Evolutionary conservation across 179 eudicot species (phyloP).

Genomic region (Heliamphora pulchella): DNA sequence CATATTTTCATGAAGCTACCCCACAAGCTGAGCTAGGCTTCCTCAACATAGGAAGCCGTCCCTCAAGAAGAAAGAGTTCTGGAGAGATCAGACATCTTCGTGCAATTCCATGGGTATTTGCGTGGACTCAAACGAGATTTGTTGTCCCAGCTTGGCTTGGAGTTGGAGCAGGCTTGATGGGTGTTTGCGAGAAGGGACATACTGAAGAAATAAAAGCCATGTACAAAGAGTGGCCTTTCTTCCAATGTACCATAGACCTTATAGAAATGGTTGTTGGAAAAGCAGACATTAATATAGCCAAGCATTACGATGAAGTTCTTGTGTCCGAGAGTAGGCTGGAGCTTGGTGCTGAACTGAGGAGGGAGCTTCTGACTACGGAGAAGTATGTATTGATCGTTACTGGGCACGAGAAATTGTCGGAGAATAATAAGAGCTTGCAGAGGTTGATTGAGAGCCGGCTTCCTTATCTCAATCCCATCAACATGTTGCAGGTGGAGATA

Average conservation of each 20-base stretch:
- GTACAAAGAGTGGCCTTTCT: conserved; percentile 93
- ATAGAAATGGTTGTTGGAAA: conserved; percentile 89
- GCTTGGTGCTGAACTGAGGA: conserved; percentile 62
- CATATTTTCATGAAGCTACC: conserved; percentile 85
- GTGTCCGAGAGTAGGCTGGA: conserved; percentile 48
- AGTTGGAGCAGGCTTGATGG: conserved; percentile 74
- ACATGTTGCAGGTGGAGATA: conserved; percentile 88
- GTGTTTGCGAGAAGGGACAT: conserved; percentile 65
- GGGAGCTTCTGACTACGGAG: conserved; percentile 52
- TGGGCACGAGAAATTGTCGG: conserved; percentile 66
- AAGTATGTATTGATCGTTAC: conserved; percentile 53
- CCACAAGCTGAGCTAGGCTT: conserved; percentile 81
- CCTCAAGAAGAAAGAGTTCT: conserved; percentile 56
- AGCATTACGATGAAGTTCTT: conserved; percentile 68
- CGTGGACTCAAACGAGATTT: conserved; percentile 90
- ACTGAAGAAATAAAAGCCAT: conserved; percentile 59
- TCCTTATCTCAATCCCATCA: conserved; percentile 73
- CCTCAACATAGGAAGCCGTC: conserved; percentile 92
- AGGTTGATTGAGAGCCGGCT: conserved; percentile 72
- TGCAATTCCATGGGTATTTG: conserved; percentile 88
- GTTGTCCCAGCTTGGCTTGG: conserved; percentile 95
- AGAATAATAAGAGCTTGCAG: conserved; percentile 53
- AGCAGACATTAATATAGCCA: conserved; percentile 63
- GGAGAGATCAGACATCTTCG: conserved; percentile 68
- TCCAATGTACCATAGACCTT: conserved; percentile 69